Evolutionary conservation across 352 stramenopile genomes (phyloP), one percentile per base, ranked within the genome.

Genomic region (Halophytophthora polymorphica): DNA sequence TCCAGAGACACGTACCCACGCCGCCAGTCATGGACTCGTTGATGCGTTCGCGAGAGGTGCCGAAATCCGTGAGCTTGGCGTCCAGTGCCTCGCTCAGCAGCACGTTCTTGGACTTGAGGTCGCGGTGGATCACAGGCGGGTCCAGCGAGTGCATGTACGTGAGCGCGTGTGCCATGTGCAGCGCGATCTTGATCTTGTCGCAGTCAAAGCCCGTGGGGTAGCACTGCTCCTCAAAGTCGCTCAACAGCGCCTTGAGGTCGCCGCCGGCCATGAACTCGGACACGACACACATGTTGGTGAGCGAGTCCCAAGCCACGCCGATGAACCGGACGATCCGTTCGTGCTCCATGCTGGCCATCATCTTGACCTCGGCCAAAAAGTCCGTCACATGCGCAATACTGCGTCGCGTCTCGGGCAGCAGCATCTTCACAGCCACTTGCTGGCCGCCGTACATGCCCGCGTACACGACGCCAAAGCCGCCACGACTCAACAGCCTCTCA

Each of bases 191-290:
- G 13, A 67, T 33, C 18, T 79, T 82, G 12, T 66, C 46, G 0
- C 34, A 22, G 38, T 66, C 65, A 36, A 79, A 75, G 4, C 69
- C 69, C 15, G 50, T 48, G 1, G 56, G 54, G 18, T 45, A 34
- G 1, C 64, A 2, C 1, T 58, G 56, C 11, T 61, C 45, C 17
- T 66, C 53, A 35, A 61, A 66, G 18, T 66, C 47, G 11, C 28
- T 60, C 29, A 88, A 34, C 13, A 84, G 36, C 0, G 56, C 54
- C 17, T 73, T 67, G 31, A 88, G 65, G 45, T 85, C 69, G 6
- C 73, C 76, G 36, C 76, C 73, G 33, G 58, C 64, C 69, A 85
- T 78, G 47, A 70, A 85, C 50, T 88, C 71, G 12, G 72, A 73
- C 17, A 88, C 47, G 8, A 84, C 57, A 14, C 69, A 70, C 25